Conservation (phyloP, 2,329 filamentous ascomycete species). For the Xylariaceae sp. region DNA sequence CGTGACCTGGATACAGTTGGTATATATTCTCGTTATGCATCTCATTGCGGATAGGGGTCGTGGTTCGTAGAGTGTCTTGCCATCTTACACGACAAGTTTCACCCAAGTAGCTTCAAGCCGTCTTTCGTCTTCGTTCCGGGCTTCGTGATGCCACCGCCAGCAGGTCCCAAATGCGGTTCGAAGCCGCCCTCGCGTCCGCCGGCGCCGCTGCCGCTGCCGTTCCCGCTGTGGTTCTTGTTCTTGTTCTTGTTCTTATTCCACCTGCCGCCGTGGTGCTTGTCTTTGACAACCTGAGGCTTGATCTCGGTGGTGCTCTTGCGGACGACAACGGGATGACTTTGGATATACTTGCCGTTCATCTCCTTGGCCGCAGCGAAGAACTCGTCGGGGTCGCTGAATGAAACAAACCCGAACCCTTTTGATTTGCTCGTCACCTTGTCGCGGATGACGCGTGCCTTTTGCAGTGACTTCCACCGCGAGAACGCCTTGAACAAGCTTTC, state of each 20-base stretch:
- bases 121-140: constrained; percentile 65
- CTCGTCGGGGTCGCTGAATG: constrained; percentile 90
- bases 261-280: constrained; percentile 36
- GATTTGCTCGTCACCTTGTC: constrained; percentile 96
- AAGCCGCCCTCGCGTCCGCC: constrained; percentile 35
- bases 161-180: constrained; percentile 50
- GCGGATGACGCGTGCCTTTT: constrained; percentile 88
- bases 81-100: constrained; percentile 22
- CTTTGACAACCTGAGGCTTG: constrained; percentile 66
- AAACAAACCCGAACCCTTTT: constrained; percentile 94
- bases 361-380: constrained; percentile 95
- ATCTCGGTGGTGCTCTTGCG: constrained; percentile 90
- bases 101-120: constrained; percentile 58
- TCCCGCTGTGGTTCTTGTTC: constrained; percentile 27
- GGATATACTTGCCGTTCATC: constrained; percentile 99
- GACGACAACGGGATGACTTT: constrained; percentile 86
- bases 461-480: constrained; percentile 76
- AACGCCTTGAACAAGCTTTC: constrained; percentile 95
- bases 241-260: constrained; percentile 34
- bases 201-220: constrained; percentile 23
- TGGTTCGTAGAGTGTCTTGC: too few species aligned
- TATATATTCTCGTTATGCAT: background rate
- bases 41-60: too few species aligned
- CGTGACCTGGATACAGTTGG: background rate
- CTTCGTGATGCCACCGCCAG: constrained; percentile 54